phyloP scores from a whole-genome alignment of 352 stramenopile genomes.

The Phytophthora europaea region DNA sequence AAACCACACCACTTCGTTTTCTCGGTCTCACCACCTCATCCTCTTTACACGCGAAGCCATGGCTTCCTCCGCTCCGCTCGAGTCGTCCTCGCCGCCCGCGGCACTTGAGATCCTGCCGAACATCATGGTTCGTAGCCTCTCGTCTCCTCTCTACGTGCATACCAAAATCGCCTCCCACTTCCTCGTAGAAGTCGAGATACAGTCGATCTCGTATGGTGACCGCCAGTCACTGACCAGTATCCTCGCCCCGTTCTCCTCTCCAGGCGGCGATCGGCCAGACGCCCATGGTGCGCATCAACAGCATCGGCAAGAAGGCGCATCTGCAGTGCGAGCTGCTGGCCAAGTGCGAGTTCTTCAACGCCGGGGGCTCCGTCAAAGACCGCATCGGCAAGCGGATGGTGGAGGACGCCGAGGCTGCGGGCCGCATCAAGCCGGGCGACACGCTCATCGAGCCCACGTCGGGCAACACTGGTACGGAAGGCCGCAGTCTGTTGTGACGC shows the following conservation, averaged over 20 bases:
- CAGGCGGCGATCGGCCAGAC: slow-evolving; percentile 92
- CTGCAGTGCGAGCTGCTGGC: slow-evolving; percentile 93
- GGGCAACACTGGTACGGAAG: slow-evolving; percentile 93
- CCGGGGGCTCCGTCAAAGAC: slow-evolving; percentile 93
- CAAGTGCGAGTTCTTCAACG: slow-evolving; percentile 98
- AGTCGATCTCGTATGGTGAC: neutral
- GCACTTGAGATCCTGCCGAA: slow-evolving; percentile 67
- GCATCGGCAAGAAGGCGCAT: slow-evolving; percentile 81
- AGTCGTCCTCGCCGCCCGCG: slow-evolving; percentile 45
- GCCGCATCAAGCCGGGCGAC: slow-evolving; percentile 94
- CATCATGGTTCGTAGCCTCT: slow-evolving; percentile 51
- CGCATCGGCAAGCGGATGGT: slow-evolving; percentile 93
- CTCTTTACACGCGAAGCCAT: slow-evolving; percentile 8
- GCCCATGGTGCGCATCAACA: slow-evolving; percentile 95
- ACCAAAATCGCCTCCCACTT: neutral
- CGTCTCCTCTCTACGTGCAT: neutral
- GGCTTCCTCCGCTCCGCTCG: slow-evolving; percentile 31
- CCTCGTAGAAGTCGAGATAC: neutral
- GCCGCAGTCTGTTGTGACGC: neutral
- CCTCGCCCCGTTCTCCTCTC: neutral
- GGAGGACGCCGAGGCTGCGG: slow-evolving; percentile 92
- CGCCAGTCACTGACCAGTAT: neutral
- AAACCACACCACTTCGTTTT: neutral
- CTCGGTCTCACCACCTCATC: neutral
- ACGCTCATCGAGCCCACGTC: slow-evolving; percentile 98